Evolutionary conservation across 1,284 basidiomycete species (phyloP).

Genomic region (Leccinum pachyderme): DNA sequence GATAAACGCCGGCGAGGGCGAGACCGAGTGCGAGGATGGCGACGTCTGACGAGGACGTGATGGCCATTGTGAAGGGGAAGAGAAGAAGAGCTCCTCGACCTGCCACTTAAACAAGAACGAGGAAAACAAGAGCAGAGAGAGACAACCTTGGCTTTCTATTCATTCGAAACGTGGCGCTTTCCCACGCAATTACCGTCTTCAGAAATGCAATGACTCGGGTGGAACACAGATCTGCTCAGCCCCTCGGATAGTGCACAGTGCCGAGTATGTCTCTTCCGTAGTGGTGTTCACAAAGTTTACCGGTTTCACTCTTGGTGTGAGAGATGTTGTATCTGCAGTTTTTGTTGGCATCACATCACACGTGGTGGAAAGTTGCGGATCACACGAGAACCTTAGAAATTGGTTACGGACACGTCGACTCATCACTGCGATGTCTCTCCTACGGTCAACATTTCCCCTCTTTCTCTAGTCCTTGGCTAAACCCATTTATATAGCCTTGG

Average conservation of each 20-base stretch:
- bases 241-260: neutral
- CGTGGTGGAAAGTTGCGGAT: too few species aligned
- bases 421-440: constrained; percentile 23
- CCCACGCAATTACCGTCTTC: constrained; percentile 30
- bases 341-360: neutral
- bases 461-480: neutral
- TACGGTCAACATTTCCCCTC: constrained; percentile 21
- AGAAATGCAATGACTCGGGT: neutral
- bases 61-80: constrained; percentile 26
- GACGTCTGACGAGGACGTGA: constrained; percentile 57
- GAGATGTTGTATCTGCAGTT: too few species aligned
- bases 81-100: neutral
- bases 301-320: neutral
- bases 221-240: constrained; percentile 9
- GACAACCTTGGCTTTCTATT: neutral
- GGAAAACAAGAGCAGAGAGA: constrained; percentile 20
- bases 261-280: neutral
- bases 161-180: constrained; percentile 26
- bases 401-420: too few species aligned
- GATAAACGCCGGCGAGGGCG: constrained; percentile 68
- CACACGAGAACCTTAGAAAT: too few species aligned
- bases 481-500: constrained; percentile 45
- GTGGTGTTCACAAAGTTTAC: too few species aligned
- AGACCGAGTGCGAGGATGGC: constrained; percentile 69
- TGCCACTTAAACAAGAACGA: constrained; percentile 4